Evolutionary conservation across 768 basidiomycete species (phyloP).

Genomic region (Mycena sanguinolenta): DNA sequence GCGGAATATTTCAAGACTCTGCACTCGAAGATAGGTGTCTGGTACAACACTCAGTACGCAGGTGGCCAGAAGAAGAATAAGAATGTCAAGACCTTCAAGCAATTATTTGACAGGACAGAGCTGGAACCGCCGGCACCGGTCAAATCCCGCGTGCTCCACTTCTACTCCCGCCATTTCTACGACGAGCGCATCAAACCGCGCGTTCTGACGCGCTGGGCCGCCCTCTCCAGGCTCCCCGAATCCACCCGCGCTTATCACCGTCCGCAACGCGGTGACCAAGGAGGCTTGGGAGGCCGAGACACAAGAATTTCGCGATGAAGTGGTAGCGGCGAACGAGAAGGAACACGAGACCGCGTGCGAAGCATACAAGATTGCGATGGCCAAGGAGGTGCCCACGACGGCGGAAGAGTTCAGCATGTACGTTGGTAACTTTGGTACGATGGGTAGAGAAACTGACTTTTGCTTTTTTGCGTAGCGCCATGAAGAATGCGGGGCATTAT

Average conservation of each 20-base stretch:
- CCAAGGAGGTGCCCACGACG: not conserved
- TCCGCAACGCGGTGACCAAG: not conserved
- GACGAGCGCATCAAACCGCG: not conserved
- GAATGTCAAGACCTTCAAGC: not conserved
- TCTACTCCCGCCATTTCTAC: not conserved
- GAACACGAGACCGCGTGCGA: not conserved
- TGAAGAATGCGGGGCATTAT: conserved; percentile 15
- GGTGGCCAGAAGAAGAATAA: not conserved
- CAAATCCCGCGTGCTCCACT: not conserved
- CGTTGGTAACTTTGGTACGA: not conserved
- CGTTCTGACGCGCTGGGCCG: not conserved
- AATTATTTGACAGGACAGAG: not conserved
- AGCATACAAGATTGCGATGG: not conserved
- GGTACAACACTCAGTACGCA: conserved; percentile 9
- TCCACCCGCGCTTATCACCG: not conserved
- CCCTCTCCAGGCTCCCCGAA: not conserved
- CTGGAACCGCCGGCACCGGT: not conserved
- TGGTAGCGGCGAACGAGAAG: not conserved
- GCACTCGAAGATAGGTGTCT: not conserved
- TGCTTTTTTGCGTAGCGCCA: not conserved
- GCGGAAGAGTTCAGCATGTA: not conserved
- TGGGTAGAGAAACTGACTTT: not conserved
- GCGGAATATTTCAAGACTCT: not conserved
- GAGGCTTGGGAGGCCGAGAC: conserved; percentile 5
- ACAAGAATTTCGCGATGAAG: not conserved